A percentile compares a stretch with the other conserved stretches of the same genome.
Evolutionary conservation across 306 rosid species (phyloP).

Genomic region (Quillaja saponaria): DNA sequence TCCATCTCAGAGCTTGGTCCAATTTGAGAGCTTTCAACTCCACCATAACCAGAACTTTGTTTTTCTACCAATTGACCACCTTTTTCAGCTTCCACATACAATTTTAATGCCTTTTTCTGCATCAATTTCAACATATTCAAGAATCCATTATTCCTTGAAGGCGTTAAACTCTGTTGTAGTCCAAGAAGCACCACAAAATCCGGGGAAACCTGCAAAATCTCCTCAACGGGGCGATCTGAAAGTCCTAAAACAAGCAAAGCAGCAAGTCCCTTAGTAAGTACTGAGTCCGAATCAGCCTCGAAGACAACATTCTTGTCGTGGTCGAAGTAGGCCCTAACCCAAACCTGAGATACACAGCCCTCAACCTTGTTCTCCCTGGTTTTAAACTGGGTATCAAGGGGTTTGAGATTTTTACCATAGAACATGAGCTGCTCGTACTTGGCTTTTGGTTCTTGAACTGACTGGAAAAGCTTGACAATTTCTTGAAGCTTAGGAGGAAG

Average conservation of each 20-base stretch:
- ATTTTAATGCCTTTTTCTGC: constrained; percentile 74
- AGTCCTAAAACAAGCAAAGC: constrained; percentile 82
- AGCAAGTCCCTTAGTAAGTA: constrained; percentile 84
- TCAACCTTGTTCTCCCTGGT: constrained; percentile 75
- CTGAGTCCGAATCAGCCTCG: constrained; percentile 94
- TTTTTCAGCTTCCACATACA: constrained; percentile 61
- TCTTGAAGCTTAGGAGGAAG: constrained; percentile 95
- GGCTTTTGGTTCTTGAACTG: constrained; percentile 75
- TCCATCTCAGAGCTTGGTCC: constrained; percentile 26
- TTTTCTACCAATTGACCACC: constrained; percentile 23
- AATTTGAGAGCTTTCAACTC: constrained; percentile 28
- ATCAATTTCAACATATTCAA: constrained; percentile 89
- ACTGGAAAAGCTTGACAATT: constrained; percentile 79
- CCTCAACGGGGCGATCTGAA: constrained; percentile 67
- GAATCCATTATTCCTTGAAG: constrained; percentile 91
- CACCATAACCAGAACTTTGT: constrained; percentile 13
- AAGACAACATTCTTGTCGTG: constrained; percentile 52
- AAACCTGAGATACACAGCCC: constrained; percentile 98
- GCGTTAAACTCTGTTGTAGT: constrained; percentile 84
- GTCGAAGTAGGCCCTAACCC: constrained; percentile 92
- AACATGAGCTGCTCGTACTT: constrained; percentile 86
- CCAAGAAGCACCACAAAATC: constrained; percentile 77
- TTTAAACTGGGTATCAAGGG: constrained; percentile 67
- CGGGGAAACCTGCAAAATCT: constrained; percentile 66
- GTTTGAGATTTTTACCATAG: constrained; percentile 83